Base-by-base conservation (phyloP, 495 filamentous ascomycete genomes). In the Talaromyces borbonicus region DNA sequence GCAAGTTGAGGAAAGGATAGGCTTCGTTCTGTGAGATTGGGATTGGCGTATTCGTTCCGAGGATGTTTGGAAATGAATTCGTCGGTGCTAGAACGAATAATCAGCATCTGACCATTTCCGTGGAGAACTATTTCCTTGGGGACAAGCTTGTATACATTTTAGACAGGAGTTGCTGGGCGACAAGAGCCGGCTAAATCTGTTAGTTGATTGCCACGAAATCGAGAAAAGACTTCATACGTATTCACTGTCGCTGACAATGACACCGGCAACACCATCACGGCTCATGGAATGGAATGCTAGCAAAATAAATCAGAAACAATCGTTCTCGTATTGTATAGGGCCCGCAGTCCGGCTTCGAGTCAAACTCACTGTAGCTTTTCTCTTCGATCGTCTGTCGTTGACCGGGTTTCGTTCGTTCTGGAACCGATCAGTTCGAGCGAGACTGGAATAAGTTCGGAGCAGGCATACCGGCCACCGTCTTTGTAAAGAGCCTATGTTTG, bases 321-420 rank as follows among this genome's bases (percentile, higher is more conserved):
- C 19, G 9, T 8, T 23, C 6, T 30, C 31, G 12, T 35, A 35
- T 35, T 15, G 31, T 15, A 30, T 30, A 6, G 27, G 6, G 6
- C 12, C 27, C 27, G 12, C 27, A 30, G 6, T 6, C 27, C 7
- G 15, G 15, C n/a, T 11, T 33, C 30, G 4, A 22, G 43, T 32
- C 0, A 5, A 20, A 41, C 43, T 46, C 31, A 47, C 36, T 45
- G 14, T 58, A 63, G 32, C 48, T 83, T 76, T 90, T 84, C 63
- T 96, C 86, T 61, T 95, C 83, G 39, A 96, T 80, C 54, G 90
- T 87, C 63, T 95, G 88, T 54, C 92, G 79, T 62, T 90, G 83
- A 26, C 87, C 89, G n/a, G 87, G 81, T 48, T 67, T 72, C 15
- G 87, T 95, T 41, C 85, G 75, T 62, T 94, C 87, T 46, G 43